Conservation (phyloP, 345 rosid species). For the Theobroma cacao region DNA sequence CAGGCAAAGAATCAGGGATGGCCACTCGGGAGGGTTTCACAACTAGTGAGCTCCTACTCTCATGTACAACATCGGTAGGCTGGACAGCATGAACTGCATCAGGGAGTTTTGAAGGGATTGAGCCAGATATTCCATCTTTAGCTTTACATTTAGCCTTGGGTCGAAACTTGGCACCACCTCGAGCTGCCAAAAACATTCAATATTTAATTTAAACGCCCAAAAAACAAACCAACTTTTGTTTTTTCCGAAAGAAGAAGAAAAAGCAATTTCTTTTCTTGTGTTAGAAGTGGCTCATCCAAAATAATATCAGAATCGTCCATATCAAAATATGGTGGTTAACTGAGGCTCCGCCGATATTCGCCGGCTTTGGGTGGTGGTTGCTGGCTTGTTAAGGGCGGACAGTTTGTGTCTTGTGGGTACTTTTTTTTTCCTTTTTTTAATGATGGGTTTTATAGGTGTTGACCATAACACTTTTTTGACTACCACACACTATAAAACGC, state of each 20-base stretch:
- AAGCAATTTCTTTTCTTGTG: slow-evolving; percentile 21
- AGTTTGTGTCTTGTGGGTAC: no score
- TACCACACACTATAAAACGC: not conserved
- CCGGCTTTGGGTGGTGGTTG: no score
- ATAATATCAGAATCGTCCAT: not conserved
- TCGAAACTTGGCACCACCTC: slow-evolving; percentile 37
- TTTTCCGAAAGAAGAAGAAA: not conserved
- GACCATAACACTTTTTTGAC: not conserved
- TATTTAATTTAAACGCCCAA: not conserved
- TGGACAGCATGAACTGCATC: not conserved
- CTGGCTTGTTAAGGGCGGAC: no score
- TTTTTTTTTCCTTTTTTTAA: no score
- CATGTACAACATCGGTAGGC: not conserved
- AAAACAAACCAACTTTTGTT: not conserved
- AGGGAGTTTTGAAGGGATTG: slow-evolving; percentile 1
- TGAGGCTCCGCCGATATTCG: no score
- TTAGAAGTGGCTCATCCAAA: slow-evolving; percentile 13
- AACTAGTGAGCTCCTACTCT: not conserved
- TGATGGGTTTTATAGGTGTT: no score
- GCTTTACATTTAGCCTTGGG: slow-evolving; percentile 33
- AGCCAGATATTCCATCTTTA: slow-evolving; percentile 7
- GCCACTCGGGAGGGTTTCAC: not conserved
- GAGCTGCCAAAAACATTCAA: slow-evolving; percentile 24
- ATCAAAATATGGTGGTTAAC: not conserved
- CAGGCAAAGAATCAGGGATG: not conserved